A percentile compares a stretch with the other conserved stretches of the same genome.
phyloP scores from a whole-genome alignment of 179 eudicot genomes.

The Monotropa hypopitys region DNA sequence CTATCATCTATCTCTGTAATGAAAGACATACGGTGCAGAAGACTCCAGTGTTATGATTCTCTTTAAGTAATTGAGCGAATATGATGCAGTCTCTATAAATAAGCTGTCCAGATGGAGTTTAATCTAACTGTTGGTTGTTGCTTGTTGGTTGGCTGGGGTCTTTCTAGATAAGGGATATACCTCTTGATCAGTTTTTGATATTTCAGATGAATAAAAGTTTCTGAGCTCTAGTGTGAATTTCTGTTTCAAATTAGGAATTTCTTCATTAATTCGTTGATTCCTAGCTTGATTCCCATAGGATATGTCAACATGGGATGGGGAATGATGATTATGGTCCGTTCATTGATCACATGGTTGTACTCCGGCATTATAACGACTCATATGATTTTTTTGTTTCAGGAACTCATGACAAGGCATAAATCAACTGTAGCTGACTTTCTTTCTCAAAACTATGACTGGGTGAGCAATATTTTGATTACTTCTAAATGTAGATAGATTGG shows the following conservation, averaged over 20 bases:
- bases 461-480: conserved; percentile 16
- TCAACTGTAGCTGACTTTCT: conserved; percentile 95
- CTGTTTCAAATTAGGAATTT: not conserved
- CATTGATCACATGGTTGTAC: not conserved
- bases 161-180: not conserved
- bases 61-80: not conserved
- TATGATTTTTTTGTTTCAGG: conserved; percentile 30
- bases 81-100: not conserved
- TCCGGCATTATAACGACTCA: not conserved
- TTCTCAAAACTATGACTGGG: conserved; percentile 86
- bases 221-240: not conserved
- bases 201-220: not conserved
- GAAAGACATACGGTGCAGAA: not conserved
- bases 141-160: not conserved
- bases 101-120: not conserved
- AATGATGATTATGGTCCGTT: not conserved
- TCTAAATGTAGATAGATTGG: not conserved
- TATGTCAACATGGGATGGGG: not conserved
- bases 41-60: not conserved
- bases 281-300: not conserved
- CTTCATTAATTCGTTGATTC: not conserved
- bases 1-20: not conserved
- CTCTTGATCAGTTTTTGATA: not conserved
- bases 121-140: not conserved
- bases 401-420: conserved; percentile 89